phyloP scores from a whole-genome alignment of 768 basidiomycete species.

The Tremella yokohamensis region DNA sequence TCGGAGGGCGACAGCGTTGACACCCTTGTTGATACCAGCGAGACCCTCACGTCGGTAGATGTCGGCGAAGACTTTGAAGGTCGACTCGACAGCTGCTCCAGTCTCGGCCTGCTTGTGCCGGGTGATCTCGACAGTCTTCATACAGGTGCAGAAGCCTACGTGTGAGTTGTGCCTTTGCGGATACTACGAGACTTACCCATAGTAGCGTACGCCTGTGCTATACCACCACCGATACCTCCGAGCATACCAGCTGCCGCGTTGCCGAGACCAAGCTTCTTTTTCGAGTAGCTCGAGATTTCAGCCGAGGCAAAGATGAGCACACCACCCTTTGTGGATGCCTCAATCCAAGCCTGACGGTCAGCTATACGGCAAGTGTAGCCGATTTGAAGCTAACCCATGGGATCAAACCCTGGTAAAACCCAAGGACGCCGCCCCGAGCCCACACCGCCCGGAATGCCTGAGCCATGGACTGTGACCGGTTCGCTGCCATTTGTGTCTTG shows the following conservation, averaged over 20 bases:
- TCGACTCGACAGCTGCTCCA: constrained; percentile 82
- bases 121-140: constrained; percentile 86
- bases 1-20: constrained; percentile 62
- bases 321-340: constrained; percentile 96
- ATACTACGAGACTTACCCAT: constrained; percentile 70
- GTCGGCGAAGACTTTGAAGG: constrained; percentile 89
- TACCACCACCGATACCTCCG: constrained; percentile 95
- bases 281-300: constrained; percentile 73
- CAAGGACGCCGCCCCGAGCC: constrained; percentile 80
- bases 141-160: constrained; percentile 94
- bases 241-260: constrained; percentile 81
- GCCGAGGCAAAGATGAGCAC: constrained; percentile 94
- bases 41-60: constrained; percentile 92
- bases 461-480: constrained; percentile 83
- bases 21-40: constrained; percentile 97
- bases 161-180: background rate
- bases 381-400: constrained; percentile 75
- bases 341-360: constrained; percentile 83
- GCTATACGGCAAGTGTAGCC: background rate
- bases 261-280: constrained; percentile 64
- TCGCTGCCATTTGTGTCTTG: constrained; percentile 99
- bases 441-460: constrained; percentile 82
- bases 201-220: constrained; percentile 98
- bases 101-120: constrained; percentile 75
- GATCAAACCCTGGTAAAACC: constrained; percentile 97